Conservation (phyloP, 2,329 filamentous ascomycete species). For the Pochonia chlamydosporia region DNA sequence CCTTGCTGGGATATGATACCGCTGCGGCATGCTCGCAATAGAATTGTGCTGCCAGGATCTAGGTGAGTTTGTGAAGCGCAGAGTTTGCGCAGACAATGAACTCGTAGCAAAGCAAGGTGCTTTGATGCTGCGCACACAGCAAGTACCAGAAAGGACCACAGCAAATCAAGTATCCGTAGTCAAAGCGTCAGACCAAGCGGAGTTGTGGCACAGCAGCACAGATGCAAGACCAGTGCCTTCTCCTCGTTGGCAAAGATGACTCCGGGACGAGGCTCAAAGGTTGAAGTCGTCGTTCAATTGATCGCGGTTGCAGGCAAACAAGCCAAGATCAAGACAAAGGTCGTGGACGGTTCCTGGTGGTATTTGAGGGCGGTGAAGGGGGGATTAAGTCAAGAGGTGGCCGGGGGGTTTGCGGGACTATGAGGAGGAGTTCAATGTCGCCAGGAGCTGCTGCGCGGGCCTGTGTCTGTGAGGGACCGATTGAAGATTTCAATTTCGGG, state of each 20-base stretch:
- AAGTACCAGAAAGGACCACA: too few species aligned
- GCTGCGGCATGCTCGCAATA: constrained; percentile 8
- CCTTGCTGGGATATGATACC: constrained; percentile 12
- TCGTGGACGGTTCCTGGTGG: background rate
- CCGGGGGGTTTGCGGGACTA: background rate
- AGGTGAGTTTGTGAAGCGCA: background rate
- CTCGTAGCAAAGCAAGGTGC: background rate
- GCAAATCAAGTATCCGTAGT: too few species aligned
- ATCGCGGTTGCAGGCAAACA: background rate
- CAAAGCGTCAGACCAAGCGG: background rate
- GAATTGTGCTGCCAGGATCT: background rate
- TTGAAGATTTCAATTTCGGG: background rate
- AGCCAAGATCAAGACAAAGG: background rate
- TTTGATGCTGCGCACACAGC: background rate
- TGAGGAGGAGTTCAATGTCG: background rate
- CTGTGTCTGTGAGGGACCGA: background rate
- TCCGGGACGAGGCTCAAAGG: background rate
- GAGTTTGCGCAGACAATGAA: background rate
- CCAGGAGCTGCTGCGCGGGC: background rate
- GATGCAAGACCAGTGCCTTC: background rate
- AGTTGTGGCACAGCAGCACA: background rate
- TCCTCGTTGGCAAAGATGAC: background rate
- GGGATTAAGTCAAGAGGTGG: background rate
- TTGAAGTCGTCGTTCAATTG: background rate
- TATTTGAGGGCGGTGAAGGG: constrained; percentile 1